Base-by-base conservation (phyloP, 2,329 filamentous ascomycete species). In the Aspergillus texensis region DNA sequence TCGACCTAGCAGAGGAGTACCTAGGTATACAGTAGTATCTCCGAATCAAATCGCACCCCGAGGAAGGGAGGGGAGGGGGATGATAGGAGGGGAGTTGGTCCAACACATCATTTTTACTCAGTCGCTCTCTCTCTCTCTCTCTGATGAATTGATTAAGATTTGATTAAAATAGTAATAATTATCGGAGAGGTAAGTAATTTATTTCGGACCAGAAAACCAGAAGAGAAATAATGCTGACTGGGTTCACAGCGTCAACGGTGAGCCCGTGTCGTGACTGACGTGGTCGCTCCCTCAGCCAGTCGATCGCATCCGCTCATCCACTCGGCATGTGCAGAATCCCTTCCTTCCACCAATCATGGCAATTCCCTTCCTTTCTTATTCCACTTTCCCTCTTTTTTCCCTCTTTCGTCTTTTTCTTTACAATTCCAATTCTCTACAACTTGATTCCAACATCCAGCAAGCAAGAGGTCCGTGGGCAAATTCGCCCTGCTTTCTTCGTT, bases 51-150 rank as follows among this genome's bases (percentile, higher is more conserved):
- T 52, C 48, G 26, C 19, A 52, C 16, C 32, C 48, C 16, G 26
- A n/a, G 16, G 48, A 12, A 28, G 26, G 48, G 21, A 26, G 45
- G 16, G 36, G 48, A 32, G 48, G 28, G 48, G 48, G 28, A 32
- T 52, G 48, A 52, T 52, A 52, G 48, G 48, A 52, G 16, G 28
- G 30, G 48, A 52, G 48, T 32, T 52, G 28, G 62, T 86, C 6
- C 78, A 86, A 0, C 89, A 89, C 14, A 74, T 91, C 55, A 21
- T 68, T 86, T 26, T 11, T 84, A 88, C 88, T n/a, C 84, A 28
- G 8, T 57, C 60, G 21, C 21, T 24, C 2, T 1, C 43, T 63
- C 19, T 64, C 21, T 46, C 43, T 26, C 21, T 12, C 43, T 26
- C 10, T 24, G 2, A 2, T 12, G 11, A 6, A 14, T 48, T 48